Conservation (phyloP, 352 stramenopile genomes). For the Phytophthora boehmeriae region DNA sequence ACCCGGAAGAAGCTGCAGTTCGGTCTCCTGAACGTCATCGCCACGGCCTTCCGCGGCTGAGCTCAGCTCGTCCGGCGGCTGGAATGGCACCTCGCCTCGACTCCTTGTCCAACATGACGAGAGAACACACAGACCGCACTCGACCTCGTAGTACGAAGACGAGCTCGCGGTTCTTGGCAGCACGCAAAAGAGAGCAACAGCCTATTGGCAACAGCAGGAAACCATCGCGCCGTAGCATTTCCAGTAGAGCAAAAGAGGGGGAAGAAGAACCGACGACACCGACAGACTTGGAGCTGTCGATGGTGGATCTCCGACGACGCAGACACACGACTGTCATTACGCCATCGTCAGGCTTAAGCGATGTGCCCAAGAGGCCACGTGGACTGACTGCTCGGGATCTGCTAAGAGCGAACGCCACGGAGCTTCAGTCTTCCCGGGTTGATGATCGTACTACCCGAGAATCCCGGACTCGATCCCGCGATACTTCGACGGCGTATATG, state of each 20-base stretch:
- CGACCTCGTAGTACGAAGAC: neutral
- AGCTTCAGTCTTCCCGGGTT: constrained; percentile 4
- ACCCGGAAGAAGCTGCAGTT: constrained; percentile 8
- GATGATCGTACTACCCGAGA: no score
- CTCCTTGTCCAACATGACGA: constrained; percentile 17
- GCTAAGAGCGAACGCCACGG: constrained; percentile 13
- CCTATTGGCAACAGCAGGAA: neutral
- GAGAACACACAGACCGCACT: constrained; percentile 6
- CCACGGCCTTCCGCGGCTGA: constrained; percentile 16
- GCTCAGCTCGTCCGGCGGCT: constrained; percentile 16
- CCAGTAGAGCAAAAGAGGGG: neutral
- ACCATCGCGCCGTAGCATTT: neutral
- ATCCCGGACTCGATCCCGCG: neutral
- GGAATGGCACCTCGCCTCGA: constrained; percentile 17
- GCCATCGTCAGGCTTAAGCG: constrained; percentile 10
- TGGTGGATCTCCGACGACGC: constrained; percentile 16
- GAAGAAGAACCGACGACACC: neutral
- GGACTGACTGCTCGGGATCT: constrained; percentile 18
- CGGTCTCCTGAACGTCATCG: constrained; percentile 11
- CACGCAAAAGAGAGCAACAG: constrained; percentile 5
- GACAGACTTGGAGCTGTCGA: constrained; percentile 12
- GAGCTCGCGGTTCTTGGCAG: constrained; percentile 3
- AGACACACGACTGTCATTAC: constrained; percentile 19
- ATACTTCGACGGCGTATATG: neutral
- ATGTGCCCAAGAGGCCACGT: constrained; percentile 1